A percentile compares a stretch with the other conserved stretches of the same genome.
Conservation (phyloP, 208 protist genomes). For the Crithidia thermophila region DNA sequence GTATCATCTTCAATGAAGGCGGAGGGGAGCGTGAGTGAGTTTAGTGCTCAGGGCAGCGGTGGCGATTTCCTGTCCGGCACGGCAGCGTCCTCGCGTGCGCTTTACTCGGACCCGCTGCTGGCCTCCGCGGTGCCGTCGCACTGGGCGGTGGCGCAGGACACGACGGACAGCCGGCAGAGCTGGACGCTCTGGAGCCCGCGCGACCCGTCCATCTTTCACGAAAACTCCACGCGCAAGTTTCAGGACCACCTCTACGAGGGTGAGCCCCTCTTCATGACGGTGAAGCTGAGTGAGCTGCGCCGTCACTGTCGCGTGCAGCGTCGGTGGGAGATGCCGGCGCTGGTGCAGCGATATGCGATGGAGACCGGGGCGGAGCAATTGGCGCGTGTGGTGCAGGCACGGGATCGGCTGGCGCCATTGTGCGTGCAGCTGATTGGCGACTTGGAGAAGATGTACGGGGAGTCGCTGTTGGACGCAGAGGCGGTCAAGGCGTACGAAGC, state of each 20-base stretch:
- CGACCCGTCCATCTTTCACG: constrained; percentile 81
- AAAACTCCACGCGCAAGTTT: constrained; percentile 77
- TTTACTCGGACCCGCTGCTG: constrained; percentile 45
- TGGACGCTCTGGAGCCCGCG: constrained; percentile 86
- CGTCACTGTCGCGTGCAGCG: constrained; percentile 45
- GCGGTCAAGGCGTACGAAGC: constrained; percentile 4
- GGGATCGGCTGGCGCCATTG: constrained; percentile 39
- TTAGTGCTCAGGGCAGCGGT: not conserved
- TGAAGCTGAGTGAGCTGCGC: constrained; percentile 42
- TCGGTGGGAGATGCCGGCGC: constrained; percentile 77
- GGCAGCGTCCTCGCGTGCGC: not conserved
- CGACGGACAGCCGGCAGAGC: constrained; percentile 58
- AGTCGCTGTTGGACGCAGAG: constrained; percentile 37
- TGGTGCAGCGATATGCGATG: constrained; percentile 54
- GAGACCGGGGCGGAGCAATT: constrained; percentile 52
- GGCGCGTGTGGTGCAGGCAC: constrained; percentile 47
- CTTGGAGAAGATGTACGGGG: constrained; percentile 69
- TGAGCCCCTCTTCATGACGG: constrained; percentile 85
- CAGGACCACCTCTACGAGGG: constrained; percentile 90
- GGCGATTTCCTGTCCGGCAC: not conserved
- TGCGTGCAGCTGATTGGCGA: constrained; percentile 47
- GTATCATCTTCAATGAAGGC: not conserved
- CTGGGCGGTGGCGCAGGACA: constrained; percentile 71
- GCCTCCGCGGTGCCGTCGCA: constrained; percentile 64
- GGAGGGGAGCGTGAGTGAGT: not conserved